Evolutionary conservation across 257 asterid genomes (phyloP).

Genomic region (Plantago ovata): DNA sequence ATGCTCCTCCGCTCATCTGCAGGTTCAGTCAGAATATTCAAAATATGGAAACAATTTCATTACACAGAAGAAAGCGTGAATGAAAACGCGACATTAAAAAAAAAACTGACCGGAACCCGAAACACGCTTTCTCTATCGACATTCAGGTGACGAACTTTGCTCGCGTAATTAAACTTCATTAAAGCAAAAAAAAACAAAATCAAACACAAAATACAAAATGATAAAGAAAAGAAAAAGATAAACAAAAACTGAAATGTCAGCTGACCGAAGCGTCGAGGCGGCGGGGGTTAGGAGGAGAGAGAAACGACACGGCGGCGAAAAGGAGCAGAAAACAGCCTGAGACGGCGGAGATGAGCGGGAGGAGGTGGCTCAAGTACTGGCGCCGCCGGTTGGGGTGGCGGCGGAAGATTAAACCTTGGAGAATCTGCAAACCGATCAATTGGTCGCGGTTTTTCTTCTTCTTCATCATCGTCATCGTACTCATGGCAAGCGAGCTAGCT

Average conservation of each 20-base stretch:
- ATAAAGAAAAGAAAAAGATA: background rate
- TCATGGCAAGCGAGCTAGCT: conserved; percentile 9
- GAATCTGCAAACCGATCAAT: conserved; percentile 34
- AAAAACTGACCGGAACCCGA: conserved; percentile 54
- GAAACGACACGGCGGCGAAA: conserved; percentile 35
- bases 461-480: conserved; percentile 38
- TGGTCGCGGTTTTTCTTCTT: conserved; percentile 33
- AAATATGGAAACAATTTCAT: background rate
- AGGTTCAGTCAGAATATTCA: conserved; percentile 6
- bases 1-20: conserved; percentile 47
- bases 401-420: conserved; percentile 39
- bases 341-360: conserved; percentile 42
- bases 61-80: background rate
- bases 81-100: background rate
- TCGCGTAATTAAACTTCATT: conserved; percentile 33
- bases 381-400: conserved; percentile 43
- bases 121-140: conserved; percentile 32
- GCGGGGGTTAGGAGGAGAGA: conserved; percentile 38
- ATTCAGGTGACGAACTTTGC: conserved; percentile 21
- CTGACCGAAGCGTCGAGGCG: conserved; percentile 20
- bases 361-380: conserved; percentile 35
- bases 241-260: background rate
- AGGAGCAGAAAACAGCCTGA: conserved; percentile 38
- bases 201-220: conserved; percentile 1
- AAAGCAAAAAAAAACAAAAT: background rate